A percentile compares a stretch with the other conserved stretches of the same genome.
These are phyloP conservation scores for Vitis hybrid DNA, from an alignment of 177 flowering plant genomes.

Conservation along the genomic window DNA sequence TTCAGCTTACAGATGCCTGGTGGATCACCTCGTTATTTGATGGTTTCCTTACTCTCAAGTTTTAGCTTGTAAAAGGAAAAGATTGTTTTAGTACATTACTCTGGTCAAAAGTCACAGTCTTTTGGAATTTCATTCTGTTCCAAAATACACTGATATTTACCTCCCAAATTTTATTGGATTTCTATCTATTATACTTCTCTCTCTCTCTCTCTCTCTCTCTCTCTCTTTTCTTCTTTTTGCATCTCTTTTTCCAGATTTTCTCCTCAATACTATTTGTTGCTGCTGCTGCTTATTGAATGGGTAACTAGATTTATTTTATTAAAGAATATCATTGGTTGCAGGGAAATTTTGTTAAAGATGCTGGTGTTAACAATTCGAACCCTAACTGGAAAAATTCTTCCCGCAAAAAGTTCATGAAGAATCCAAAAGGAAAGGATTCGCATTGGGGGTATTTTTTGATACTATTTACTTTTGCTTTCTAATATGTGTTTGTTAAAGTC, in stretches of 20 bases:
- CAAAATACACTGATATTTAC: no score
- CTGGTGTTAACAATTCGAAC: slow-evolving; percentile 20
- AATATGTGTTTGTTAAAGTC: neutral
- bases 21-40: no score
- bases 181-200: neutral
- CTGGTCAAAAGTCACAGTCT: no score
- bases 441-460: slow-evolving; percentile 25
- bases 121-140: no score
- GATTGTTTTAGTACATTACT: no score
- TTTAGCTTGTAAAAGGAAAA: no score
- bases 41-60: no score
- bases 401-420: slow-evolving; percentile 29
- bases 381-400: slow-evolving; percentile 25
- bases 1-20: no score
- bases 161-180: no score
- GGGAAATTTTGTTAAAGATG: slow-evolving; percentile 29
- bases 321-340: slow-evolving; percentile 16
- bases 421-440: slow-evolving; percentile 21
- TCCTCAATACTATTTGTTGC: neutral
- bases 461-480: neutral
- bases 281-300: neutral
- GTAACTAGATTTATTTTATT: neutral
- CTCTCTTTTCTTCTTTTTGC: neutral
- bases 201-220: neutral
- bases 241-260: neutral